Evolutionary conservation across 371 early-diverging fungal species (phyloP).

Genomic region (Apophysomyces variabilis): DNA sequence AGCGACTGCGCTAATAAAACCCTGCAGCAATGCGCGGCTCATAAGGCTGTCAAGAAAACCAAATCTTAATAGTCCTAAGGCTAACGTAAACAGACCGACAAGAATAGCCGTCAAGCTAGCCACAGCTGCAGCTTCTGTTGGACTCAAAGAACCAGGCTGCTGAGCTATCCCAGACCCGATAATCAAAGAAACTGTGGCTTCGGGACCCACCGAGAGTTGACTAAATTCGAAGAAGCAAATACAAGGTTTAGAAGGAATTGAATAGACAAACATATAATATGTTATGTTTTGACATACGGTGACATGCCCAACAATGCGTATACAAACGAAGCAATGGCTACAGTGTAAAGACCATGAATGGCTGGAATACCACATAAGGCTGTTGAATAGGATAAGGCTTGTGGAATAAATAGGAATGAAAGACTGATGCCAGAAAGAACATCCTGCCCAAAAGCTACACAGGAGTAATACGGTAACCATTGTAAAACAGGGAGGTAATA

Average conservation of each 20-base stretch:
- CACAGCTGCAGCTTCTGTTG: constrained; percentile 33
- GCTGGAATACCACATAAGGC: constrained; percentile 61
- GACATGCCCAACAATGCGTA: constrained; percentile 88
- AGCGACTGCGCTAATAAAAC: constrained; percentile 90
- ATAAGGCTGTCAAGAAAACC: constrained; percentile 93
- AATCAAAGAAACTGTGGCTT: constrained; percentile 85
- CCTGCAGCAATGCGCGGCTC: constrained; percentile 84
- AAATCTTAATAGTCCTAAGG: constrained; percentile 86
- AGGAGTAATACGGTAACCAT: constrained; percentile 80
- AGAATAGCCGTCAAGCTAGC: constrained; percentile 72
- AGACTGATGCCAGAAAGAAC: constrained; percentile 82
- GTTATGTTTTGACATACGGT: constrained; percentile 38
- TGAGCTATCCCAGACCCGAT: constrained; percentile 71
- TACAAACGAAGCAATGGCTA: constrained; percentile 71
- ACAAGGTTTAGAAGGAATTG: background rate
- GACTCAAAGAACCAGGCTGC: constrained; percentile 20
- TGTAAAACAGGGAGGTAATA: constrained; percentile 86
- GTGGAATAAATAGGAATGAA: constrained; percentile 83
- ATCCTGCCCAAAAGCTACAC: constrained; percentile 53
- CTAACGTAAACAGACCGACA: constrained; percentile 84
- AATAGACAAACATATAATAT: background rate
- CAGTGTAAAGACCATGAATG: constrained; percentile 82
- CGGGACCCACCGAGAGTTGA: constrained; percentile 88
- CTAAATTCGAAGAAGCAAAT: constrained; percentile 19
- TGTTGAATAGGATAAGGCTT: constrained; percentile 78